phyloP scores from a whole-genome alignment of 495 filamentous ascomycete genomes.

The Aspergillus leporis region DNA sequence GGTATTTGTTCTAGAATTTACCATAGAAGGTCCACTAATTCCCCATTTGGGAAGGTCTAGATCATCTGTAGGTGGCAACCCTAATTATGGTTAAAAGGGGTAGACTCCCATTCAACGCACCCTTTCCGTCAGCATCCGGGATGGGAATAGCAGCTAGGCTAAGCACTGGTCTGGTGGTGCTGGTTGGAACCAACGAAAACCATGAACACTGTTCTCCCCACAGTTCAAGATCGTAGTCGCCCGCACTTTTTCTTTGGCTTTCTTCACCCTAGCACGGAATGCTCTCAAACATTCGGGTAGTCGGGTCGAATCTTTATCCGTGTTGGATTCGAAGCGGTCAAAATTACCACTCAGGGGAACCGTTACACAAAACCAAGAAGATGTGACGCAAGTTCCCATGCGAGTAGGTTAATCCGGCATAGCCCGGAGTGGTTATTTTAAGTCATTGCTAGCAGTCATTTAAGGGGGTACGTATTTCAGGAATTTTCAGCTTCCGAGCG shows the following conservation, averaged over 20 bases:
- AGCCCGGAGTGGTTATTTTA: no score
- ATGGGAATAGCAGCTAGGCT: background rate
- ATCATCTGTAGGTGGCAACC: background rate
- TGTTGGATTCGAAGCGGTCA: no score
- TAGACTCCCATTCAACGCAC: background rate
- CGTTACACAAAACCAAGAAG: no score
- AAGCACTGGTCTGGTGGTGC: background rate
- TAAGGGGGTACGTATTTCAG: no score
- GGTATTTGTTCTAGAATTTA: constrained; percentile 12
- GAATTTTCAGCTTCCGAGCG: no score
- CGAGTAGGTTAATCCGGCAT: no score
- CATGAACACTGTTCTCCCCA: background rate
- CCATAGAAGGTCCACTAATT: constrained; percentile 10
- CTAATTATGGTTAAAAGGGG: background rate
- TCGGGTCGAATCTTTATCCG: no score
- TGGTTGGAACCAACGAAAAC: background rate
- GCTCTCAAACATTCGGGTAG: no score
- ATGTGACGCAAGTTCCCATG: no score
- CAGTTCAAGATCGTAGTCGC: background rate
- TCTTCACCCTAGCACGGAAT: background rate
- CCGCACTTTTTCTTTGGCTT: background rate
- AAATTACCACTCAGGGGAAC: no score
- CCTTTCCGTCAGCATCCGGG: background rate
- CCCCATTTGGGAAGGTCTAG: background rate
- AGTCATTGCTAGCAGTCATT: no score